phyloP scores from a whole-genome alignment of 371 early-diverging fungal genomes.

The Mortierella sp. region DNA sequence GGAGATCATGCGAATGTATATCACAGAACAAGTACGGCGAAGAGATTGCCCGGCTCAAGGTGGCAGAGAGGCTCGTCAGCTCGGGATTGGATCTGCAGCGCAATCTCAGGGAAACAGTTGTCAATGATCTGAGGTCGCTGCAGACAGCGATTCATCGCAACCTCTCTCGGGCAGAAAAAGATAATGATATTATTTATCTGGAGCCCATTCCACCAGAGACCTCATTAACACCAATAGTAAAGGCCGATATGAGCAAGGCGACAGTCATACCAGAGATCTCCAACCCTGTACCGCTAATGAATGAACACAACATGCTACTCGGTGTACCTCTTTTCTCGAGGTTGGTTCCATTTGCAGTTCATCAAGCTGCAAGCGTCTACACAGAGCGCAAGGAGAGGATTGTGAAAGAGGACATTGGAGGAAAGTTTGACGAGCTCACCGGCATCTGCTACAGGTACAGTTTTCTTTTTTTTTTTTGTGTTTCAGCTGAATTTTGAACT shows the following conservation, averaged over 20 bases:
- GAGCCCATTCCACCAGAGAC: conserved; percentile 78
- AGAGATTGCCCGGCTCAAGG: conserved; percentile 80
- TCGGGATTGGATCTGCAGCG: conserved; percentile 58
- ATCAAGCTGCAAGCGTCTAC: conserved; percentile 89
- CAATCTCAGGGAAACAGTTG: conserved; percentile 54
- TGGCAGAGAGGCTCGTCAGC: conserved; percentile 67
- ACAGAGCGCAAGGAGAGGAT: conserved; percentile 79
- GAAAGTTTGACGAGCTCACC: conserved; percentile 71
- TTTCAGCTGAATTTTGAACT: not conserved
- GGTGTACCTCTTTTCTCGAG: conserved; percentile 83
- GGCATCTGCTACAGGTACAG: conserved; percentile 68
- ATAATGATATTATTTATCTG: conserved; percentile 91
- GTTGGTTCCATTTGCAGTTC: conserved; percentile 92
- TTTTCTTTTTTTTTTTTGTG: not conserved
- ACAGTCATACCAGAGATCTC: conserved; percentile 62
- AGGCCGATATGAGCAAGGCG: conserved; percentile 73
- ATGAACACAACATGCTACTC: conserved; percentile 61
- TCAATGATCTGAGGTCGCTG: conserved; percentile 60
- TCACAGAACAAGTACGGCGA: conserved; percentile 85
- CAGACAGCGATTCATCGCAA: conserved; percentile 68
- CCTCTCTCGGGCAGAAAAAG: conserved; percentile 81
- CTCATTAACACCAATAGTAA: conserved; percentile 70
- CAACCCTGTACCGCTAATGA: conserved; percentile 62
- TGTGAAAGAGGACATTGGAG: conserved; percentile 74
- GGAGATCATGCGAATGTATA: conserved; percentile 79